A percentile compares a stretch with the other conserved stretches of the same genome.
These are phyloP conservation scores for Rubia occidens DNA, from an alignment of 305 asterid species.

Conservation along the genomic window DNA sequence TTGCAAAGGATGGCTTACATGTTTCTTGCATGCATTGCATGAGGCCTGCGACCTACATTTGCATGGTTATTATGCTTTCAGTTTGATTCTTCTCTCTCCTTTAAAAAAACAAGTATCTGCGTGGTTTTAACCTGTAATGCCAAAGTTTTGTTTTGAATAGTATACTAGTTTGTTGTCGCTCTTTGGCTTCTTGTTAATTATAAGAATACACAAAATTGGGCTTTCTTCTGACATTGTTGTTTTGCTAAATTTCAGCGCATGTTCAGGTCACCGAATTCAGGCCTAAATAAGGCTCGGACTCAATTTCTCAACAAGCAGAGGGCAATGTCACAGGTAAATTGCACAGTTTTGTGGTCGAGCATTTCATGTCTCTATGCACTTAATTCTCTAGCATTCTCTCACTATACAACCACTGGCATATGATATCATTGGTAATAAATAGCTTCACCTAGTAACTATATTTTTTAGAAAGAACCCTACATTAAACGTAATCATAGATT, in stretches of 20 bases:
- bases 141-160: neutral
- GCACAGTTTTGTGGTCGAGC: constrained; percentile 4
- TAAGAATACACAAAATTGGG: neutral
- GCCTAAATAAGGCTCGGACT: constrained; percentile 73
- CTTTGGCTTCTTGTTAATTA: neutral
- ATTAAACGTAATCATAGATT: neutral
- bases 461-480: neutral
- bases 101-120: no score
- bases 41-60: neutral
- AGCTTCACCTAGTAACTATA: neutral
- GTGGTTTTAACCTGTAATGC: neutral
- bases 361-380: neutral
- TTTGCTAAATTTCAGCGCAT: constrained; percentile 39
- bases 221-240: neutral
- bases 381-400: neutral
- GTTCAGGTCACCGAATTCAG: constrained; percentile 74
- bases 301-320: constrained; percentile 71
- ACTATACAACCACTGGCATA: no score
- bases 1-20: neutral
- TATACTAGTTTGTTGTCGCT: neutral
- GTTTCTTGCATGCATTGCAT: neutral
- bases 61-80: no score
- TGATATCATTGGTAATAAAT: no score
- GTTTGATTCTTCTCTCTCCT: no score
- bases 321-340: constrained; percentile 50